Conservation (phyloP, 768 basidiomycete genomes). For the Asterophora parasitica region DNA sequence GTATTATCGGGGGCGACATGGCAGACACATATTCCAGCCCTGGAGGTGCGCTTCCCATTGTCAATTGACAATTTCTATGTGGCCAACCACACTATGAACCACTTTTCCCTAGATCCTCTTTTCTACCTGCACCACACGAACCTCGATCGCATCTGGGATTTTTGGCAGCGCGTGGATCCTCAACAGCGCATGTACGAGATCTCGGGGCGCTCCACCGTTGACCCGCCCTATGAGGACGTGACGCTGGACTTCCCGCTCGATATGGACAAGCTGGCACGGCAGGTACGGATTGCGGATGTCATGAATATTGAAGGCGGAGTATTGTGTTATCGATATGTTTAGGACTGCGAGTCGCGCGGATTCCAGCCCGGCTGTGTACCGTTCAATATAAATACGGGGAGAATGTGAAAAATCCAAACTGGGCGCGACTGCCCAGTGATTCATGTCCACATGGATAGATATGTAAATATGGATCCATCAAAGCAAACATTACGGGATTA, state of each 20-base stretch:
- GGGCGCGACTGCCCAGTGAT: no score
- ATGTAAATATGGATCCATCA: no score
- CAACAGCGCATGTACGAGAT: slow-evolving; percentile 27
- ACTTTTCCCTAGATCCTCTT: slow-evolving; percentile 25
- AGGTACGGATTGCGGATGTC: slow-evolving; percentile 5
- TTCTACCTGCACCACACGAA: slow-evolving; percentile 38
- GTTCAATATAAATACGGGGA: no score
- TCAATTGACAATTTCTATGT: no score
- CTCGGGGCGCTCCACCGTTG: slow-evolving; percentile 27
- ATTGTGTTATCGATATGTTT: slow-evolving; percentile 7
- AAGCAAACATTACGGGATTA: no score
- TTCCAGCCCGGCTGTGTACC: no score
- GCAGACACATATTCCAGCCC: slow-evolving; percentile 32
- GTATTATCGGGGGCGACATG: slow-evolving; percentile 31
- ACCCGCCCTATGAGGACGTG: slow-evolving; percentile 26
- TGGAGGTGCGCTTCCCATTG: slow-evolving; percentile 35
- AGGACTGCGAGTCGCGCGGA: no score
- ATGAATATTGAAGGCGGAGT: slow-evolving; percentile 3
- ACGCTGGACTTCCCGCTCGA: slow-evolving; percentile 19
- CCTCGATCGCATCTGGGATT: slow-evolving; percentile 38
- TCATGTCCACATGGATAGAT: no score
- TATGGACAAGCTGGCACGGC: slow-evolving; percentile 4
- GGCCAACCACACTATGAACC: no score
- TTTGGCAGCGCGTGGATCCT: slow-evolving; percentile 28
- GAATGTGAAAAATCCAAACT: no score